Percentiles rank a stretch among this genome's conserved stretches.
Evolutionary conservation across 495 filamentous ascomycete genomes (phyloP).

Genomic region (Hypoxylon rickii): DNA sequence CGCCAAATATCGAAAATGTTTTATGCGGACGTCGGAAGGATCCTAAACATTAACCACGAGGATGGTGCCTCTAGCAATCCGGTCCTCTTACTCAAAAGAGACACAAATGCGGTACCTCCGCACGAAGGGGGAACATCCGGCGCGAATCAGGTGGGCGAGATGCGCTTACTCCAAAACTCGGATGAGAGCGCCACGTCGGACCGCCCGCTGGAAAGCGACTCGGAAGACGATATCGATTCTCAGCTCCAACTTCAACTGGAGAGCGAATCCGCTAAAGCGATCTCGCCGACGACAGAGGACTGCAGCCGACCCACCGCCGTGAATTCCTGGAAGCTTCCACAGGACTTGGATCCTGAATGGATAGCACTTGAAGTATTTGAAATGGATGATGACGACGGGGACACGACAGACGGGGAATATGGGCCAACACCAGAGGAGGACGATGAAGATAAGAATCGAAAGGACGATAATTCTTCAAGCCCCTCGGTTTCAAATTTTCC

Average conservation of each 20-base stretch:
- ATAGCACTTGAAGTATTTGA: constrained; percentile 89
- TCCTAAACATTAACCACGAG: constrained; percentile 84
- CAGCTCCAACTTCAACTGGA: constrained; percentile 72
- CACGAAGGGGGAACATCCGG: constrained; percentile 37
- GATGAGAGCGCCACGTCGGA: constrained; percentile 20
- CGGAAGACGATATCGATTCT: constrained; percentile 67
- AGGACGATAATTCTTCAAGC: constrained; percentile 4
- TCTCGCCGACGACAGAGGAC: not conserved
- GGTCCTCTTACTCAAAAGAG: constrained; percentile 83
- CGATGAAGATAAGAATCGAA: constrained; percentile 29
- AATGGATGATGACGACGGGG: constrained; percentile 60
- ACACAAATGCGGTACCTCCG: constrained; percentile 73
- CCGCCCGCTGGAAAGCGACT: constrained; percentile 27
- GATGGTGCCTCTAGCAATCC: constrained; percentile 80
- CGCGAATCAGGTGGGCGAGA: not conserved
- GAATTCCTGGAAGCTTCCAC: constrained; percentile 70
- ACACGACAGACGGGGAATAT: constrained; percentile 38
- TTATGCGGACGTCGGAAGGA: constrained; percentile 93
- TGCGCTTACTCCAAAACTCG: constrained; percentile 12
- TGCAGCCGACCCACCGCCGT: not conserved
- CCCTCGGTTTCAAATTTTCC: too few species aligned
- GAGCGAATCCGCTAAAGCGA: constrained; percentile 24
- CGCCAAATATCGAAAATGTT: constrained; percentile 95
- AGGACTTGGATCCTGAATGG: constrained; percentile 90
- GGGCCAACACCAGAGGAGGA: constrained; percentile 37